Base-by-base conservation (phyloP, 1,139 yeast species). In the Hemisphaericaspora xylanilytica region DNA sequence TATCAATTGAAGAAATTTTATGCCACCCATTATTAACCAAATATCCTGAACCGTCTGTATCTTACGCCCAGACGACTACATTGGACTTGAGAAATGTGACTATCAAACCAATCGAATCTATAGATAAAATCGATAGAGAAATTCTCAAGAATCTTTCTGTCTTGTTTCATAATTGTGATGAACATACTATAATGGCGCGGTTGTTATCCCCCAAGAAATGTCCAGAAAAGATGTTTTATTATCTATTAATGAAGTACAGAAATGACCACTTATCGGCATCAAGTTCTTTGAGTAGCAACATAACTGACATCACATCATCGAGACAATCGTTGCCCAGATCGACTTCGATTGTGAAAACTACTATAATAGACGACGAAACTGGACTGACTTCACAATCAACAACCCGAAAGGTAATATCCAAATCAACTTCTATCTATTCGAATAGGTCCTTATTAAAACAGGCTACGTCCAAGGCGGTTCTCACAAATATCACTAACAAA, bases 181-280 rank as follows among this genome's bases (percentile, higher is more conserved):
- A 78, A 42, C 73, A 77, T 14, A 63, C 75, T 10, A 79, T 92
- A 28, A 65, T 85, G 28, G 61, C 75, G 7, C 75, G 80, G 43
- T 68, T 92, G 32, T 51, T 84, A 36, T 70, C 81, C 2, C 70
- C 78, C 0, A 77, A 70, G 21, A 75, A 80, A 39, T 85, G 84
- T 48, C 79, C 95, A 1, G 98, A 94, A 55, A 94, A 92, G 67
- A 80, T 92, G 40, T 92, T 92, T 52, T 94, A 92, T 62, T 84
- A 88, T 45, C 66, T 94, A 42, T 68, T 92, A 45, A 70, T 84
- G 70, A 82, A 87, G 53, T 92, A 92, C 60, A 77, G 97, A 49
- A 85, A 84, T 51, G 94, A 85, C 44, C 95, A 87, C 56, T 52
- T 59, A 7, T 33, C 51, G 18, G 30, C 34, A 14, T 46, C 49